Base-by-base conservation (phyloP, 2,329 filamentous ascomycete species). In the Alternaria postmessia region DNA sequence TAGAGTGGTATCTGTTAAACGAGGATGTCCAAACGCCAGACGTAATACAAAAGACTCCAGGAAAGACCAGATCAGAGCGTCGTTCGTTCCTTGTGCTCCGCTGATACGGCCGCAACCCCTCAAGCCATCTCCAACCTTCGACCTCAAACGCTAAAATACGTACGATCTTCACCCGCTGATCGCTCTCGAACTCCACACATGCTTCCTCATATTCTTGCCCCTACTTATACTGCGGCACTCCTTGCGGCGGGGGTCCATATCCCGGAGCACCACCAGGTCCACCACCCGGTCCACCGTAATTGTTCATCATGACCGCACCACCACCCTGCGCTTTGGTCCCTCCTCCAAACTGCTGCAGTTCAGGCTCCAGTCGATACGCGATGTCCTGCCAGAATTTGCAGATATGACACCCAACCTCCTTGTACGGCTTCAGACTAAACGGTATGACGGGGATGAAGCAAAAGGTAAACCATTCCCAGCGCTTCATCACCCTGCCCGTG, bases 401-500 rank as follows among this genome's bases (percentile, higher is more conserved):
- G 76, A 93, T 88, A 72, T 88, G 85, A 81, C 91, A 94, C 60
- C 84, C 82, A 57, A 94, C 85, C 71, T 93, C 90, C 68, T 89
- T 77, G 69, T 78, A 79, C 0, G 82, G 82, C 61, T 84, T 83
- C 5, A 84, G 68, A 26, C 87, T 89, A 72, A 93, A 89, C 0
- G 91, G 91, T 26, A 94, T 83, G 46, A 94, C 78, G 49, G 91
- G 91, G 54, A 93, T 79, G 79, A 91, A 93, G 83, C 91, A 93
- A 72, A 93, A 88, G 5, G 91, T 93, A 73, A 93, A 93, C 89
- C 90, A 93, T 42, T 83, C 75, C 65, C 63, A 66, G 41, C 64
- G 65, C 54, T 68, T 68, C 59, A 62, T 61, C 1, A 66, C 54
- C 30, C 69, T 24, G n/a, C 78, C 82, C 24, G 67, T 73, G 59